phyloP scores from a whole-genome alignment of 148 eudicot species.

The Fallopia convolvulus region DNA sequence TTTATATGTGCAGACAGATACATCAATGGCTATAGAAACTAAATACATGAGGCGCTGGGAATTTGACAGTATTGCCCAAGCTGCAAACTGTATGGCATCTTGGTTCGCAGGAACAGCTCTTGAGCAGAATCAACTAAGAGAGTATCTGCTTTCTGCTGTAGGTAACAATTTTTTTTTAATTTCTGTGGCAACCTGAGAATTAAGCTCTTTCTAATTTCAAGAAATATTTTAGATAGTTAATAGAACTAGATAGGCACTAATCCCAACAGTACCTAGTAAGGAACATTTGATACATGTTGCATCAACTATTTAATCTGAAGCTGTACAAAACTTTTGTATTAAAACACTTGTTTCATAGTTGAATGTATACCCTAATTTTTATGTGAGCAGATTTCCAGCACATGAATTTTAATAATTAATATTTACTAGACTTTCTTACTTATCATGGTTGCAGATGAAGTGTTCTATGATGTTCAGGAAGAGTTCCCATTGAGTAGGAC shows the following conservation, averaged over 20 bases:
- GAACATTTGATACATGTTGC: not conserved
- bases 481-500: slow-evolving; percentile 28
- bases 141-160: slow-evolving; percentile 51
- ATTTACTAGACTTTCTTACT: not conserved
- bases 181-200: not conserved
- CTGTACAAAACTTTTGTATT: not conserved
- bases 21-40: slow-evolving; percentile 80
- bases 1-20: slow-evolving; percentile 64
- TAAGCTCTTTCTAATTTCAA: not conserved
- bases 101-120: slow-evolving; percentile 77
- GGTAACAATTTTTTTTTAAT: slow-evolving; percentile 35
- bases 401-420: not conserved
- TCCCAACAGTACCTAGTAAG: not conserved
- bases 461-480: slow-evolving; percentile 65
- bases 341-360: not conserved
- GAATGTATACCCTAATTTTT: not conserved
- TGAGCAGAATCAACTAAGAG: slow-evolving; percentile 62
- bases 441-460: slow-evolving; percentile 46
- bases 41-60: slow-evolving; percentile 94
- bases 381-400: not conserved
- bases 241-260: not conserved
- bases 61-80: slow-evolving; percentile 79
- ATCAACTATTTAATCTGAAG: not conserved
- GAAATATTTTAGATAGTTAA: not conserved
- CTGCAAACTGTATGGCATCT: slow-evolving; percentile 48